Evolutionary conservation across 768 basidiomycete species (phyloP).

Genomic region (Mycena rosella): DNA sequence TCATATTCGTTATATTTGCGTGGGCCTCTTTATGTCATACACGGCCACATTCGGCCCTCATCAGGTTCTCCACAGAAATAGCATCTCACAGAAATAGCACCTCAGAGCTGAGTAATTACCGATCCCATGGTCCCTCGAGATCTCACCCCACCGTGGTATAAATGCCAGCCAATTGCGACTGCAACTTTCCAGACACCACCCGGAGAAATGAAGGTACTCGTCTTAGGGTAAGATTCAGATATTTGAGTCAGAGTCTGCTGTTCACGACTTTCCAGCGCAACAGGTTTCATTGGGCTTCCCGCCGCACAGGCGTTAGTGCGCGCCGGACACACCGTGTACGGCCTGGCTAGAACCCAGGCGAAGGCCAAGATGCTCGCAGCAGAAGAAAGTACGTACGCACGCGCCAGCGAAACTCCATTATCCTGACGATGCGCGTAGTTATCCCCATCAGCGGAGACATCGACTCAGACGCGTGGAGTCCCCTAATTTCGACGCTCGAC

Average conservation of each 20-base stretch:
- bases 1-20: too few relatives aligned
- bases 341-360: constrained; percentile 52
- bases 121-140: too few relatives aligned
- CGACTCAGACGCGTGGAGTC: constrained; percentile 38
- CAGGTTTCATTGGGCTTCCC: constrained; percentile 60
- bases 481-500: constrained; percentile 47
- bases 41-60: too few relatives aligned
- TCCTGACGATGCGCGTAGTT: constrained; percentile 32
- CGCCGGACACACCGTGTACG: constrained; percentile 61
- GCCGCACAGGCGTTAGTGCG: constrained; percentile 59
- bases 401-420: neutral
- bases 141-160: too few relatives aligned
- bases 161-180: too few relatives aligned
- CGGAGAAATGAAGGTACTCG: neutral
- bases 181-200: too few relatives aligned
- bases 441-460: neutral
- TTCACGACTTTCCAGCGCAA: constrained; percentile 46
- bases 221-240: neutral
- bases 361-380: constrained; percentile 50
- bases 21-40: too few relatives aligned
- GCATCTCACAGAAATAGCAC: too few relatives aligned
- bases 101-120: too few relatives aligned
- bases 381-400: constrained; percentile 53
- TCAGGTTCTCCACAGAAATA: too few relatives aligned
- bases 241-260: neutral